Evolutionary conservation across 2,329 filamentous ascomycete species (phyloP).

Genomic region (Ceratocystis cacaofunesta): DNA sequence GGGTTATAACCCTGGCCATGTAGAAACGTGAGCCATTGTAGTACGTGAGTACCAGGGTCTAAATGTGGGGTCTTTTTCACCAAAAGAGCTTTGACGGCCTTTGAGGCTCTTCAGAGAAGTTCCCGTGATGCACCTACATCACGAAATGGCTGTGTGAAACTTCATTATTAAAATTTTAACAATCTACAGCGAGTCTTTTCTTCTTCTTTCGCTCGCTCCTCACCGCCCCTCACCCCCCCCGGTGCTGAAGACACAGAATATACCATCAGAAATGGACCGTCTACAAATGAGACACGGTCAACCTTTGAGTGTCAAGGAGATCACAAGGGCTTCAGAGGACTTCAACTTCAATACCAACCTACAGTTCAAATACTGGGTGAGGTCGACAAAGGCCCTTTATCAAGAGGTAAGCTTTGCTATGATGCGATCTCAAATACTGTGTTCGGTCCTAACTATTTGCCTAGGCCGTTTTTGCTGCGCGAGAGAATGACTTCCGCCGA

Average conservation of each 20-base stretch:
- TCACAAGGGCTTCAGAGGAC: conserved; percentile 57
- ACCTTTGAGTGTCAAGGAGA: conserved; percentile 51
- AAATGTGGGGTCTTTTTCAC: neutral
- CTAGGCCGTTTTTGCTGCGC: conserved; percentile 71
- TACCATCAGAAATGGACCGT: neutral
- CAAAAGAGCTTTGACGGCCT: neutral
- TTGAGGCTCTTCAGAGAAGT: neutral
- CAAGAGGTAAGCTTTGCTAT: conserved; percentile 48
- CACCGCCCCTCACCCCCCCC: neutral
- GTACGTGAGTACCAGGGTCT: no score
- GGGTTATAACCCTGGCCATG: neutral
- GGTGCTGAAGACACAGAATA: no score
- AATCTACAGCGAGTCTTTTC: neutral
- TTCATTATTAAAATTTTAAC: neutral
- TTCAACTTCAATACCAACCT: conserved; percentile 71
- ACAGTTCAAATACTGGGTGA: conserved; percentile 64
- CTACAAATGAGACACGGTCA: conserved; percentile 9
- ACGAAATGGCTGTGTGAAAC: no score
- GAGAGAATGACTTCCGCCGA: conserved; percentile 72
- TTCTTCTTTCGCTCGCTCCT: neutral
- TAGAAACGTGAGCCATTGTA: no score
- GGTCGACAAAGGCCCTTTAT: conserved; percentile 62
- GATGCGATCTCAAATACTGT: neutral
- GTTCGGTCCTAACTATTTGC: neutral
- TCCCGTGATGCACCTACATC: no score